A percentile compares a stretch with the other conserved stretches of the same genome.
Evolutionary conservation across 2,329 filamentous ascomycete genomes (phyloP).

Genomic region (Pseudophaeomoniella oleicola): DNA sequence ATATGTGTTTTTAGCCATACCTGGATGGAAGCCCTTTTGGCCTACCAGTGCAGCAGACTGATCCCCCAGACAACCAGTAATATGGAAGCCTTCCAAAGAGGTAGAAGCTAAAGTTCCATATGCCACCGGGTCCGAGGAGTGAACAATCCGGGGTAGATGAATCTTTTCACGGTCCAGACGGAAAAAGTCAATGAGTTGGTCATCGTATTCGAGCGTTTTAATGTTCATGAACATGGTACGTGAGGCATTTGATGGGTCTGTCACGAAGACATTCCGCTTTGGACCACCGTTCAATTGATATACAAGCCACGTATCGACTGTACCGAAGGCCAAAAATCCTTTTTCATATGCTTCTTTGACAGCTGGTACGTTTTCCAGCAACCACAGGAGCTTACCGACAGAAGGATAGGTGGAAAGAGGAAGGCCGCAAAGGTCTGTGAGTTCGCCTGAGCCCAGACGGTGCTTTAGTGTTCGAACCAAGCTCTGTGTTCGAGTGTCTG

Average conservation of each 20-base stretch:
- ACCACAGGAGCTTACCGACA: slow-evolving; percentile 61
- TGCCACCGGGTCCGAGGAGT: slow-evolving; percentile 52
- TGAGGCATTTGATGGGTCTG: slow-evolving; percentile 64
- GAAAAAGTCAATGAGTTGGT: slow-evolving; percentile 58
- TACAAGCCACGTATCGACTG: slow-evolving; percentile 66
- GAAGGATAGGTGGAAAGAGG: slow-evolving; percentile 69
- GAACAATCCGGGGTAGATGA: slow-evolving; percentile 56
- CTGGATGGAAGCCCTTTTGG: slow-evolving; percentile 59
- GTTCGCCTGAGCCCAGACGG: slow-evolving; percentile 44
- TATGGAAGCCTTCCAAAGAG: slow-evolving; percentile 46
- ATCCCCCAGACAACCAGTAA: slow-evolving; percentile 64
- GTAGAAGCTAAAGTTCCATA: slow-evolving; percentile 51
- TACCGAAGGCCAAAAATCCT: slow-evolving; percentile 57
- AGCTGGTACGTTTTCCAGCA: slow-evolving; percentile 49
- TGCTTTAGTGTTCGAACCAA: slow-evolving; percentile 59
- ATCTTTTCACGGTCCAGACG: slow-evolving; percentile 52
- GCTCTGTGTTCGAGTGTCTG: slow-evolving; percentile 57
- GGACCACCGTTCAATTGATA: slow-evolving; percentile 54
- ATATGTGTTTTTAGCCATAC: slow-evolving; percentile 69
- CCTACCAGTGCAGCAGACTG: slow-evolving; percentile 69
- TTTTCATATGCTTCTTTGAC: slow-evolving; percentile 56
- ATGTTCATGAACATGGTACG: slow-evolving; percentile 81
- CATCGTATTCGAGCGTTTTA: slow-evolving; percentile 56
- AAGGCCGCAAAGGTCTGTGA: slow-evolving; percentile 53
- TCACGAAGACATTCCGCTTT: slow-evolving; percentile 50